A percentile compares a stretch with the other conserved stretches of the same genome.
Evolutionary conservation across 805 yeast species (phyloP).

Genomic region (Candida xyloterini): DNA sequence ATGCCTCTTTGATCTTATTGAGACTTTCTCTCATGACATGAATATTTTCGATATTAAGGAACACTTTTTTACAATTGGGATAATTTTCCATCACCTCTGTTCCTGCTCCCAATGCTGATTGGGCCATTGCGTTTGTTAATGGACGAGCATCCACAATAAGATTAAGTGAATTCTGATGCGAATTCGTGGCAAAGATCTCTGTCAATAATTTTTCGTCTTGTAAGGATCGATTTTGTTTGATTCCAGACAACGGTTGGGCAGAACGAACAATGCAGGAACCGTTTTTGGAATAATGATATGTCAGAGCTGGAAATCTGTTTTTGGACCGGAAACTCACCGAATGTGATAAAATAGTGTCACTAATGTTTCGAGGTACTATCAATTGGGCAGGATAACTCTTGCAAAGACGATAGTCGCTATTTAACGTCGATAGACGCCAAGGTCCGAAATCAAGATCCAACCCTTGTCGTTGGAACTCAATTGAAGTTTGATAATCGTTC

Average conservation of each 20-base stretch:
- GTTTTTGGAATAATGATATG: slow-evolving; percentile 68
- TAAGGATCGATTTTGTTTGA: slow-evolving; percentile 79
- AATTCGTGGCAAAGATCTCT: slow-evolving; percentile 68
- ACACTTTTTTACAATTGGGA: slow-evolving; percentile 64
- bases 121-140: slow-evolving; percentile 91
- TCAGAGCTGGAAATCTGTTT: slow-evolving; percentile 74
- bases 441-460: slow-evolving; percentile 28
- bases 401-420: slow-evolving; percentile 62
- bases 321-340: slow-evolving; percentile 87
- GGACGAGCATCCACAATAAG: slow-evolving; percentile 91
- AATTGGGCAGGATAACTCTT: slow-evolving; percentile 69
- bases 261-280: slow-evolving; percentile 83
- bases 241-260: slow-evolving; percentile 89
- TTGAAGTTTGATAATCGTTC: slow-evolving; percentile 57
- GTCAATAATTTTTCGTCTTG: slow-evolving; percentile 85
- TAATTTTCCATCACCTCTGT: slow-evolving; percentile 91
- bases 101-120: slow-evolving; percentile 97
- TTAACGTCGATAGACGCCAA: slow-evolving; percentile 74
- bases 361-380: slow-evolving; percentile 70
- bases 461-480: slow-evolving; percentile 74
- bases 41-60: slow-evolving; percentile 89
- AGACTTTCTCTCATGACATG: slow-evolving; percentile 92
- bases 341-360: slow-evolving; percentile 79
- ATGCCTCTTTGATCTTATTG: slow-evolving; percentile 54
- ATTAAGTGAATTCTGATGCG: slow-evolving; percentile 38